Evolutionary conservation across 257 asterid genomes (phyloP), one percentile per base, ranked within the genome.

Genomic region (Salvia rosmarinus): DNA sequence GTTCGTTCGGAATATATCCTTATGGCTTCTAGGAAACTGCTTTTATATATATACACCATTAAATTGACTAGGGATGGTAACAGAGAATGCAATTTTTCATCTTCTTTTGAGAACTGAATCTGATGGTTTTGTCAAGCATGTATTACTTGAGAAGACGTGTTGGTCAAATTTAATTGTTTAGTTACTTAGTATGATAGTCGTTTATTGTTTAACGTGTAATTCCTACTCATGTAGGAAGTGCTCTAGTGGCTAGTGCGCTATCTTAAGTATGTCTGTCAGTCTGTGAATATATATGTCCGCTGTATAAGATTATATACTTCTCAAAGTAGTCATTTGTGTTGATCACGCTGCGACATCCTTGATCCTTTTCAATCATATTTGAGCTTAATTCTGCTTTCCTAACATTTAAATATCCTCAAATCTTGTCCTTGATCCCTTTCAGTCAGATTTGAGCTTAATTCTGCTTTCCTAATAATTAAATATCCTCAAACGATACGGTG

Each of bases 61-160:
- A 60, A 17, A 44, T 19, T 21, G 21, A 49, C 28, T 57, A 19
- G 20, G 57, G 3, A 54, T 57, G 70, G 39, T 30, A 30, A n/a
- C 14, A 25, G 10, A 40, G 49, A 64, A 30, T 47, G 10, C 54
- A 17, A 21, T 4, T 44, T 6, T 1, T 44, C 9, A 14, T 62
- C 49, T 34, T 54, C 28, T 59, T 25, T 25, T 39, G 16, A 34
- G 72, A 42, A 17, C 54, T 49, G 12, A 37, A 23, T 19, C 39
- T 76, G 72, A 21, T 43, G 3, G 64, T 30, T 63, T 49, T 54
- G 25, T 23, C 30, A 55, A 73, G 75, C 52, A 55, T 60, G 40
- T 67, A 30, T 70, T 56, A 40, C 43, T 65, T 32, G 66, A 12
- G 65, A 55, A 71, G 55, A 52, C 60, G 35, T 3, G 1, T 54